These are phyloP conservation scores for Kappamyces sp. DNA, from an alignment of 192 early-diverging fungal species.

Conservation along the genomic window DNA sequence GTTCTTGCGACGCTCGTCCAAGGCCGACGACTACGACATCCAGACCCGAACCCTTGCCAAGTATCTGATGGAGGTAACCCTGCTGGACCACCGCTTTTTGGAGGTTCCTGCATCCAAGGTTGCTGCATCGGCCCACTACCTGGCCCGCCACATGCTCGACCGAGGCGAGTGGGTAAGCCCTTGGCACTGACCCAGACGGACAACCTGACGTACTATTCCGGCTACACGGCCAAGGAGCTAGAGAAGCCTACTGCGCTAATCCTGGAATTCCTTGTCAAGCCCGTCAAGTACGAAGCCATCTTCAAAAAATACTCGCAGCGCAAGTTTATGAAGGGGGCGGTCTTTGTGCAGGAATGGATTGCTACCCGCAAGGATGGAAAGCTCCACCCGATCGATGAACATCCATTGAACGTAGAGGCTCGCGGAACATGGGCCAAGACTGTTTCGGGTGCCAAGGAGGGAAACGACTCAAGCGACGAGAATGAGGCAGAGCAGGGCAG, in stretches of 20 bases:
- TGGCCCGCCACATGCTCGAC: conserved; percentile 77
- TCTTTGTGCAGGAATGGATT: conserved; percentile 81
- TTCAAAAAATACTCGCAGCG: conserved; percentile 80
- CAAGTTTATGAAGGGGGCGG: conserved; percentile 73
- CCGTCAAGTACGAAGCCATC: conserved; percentile 56
- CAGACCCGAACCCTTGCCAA: conserved; percentile 90
- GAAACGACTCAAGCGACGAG: no score
- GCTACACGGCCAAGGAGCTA: conserved; percentile 69
- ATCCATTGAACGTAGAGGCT: conserved; percentile 15
- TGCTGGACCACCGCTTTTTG: conserved; percentile 80
- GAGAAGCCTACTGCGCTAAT: conserved; percentile 51
- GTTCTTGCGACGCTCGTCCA: conserved; percentile 83
- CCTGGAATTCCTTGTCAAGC: conserved; percentile 59
- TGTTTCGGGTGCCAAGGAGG: no score
- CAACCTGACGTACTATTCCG: conserved; percentile 72
- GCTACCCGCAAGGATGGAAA: conserved; percentile 26
- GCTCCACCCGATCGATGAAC: conserved; percentile 11
- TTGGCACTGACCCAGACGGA: conserved; percentile 36
- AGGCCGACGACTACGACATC: conserved; percentile 84
- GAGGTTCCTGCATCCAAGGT: conserved; percentile 60
- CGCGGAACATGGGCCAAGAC: neutral
- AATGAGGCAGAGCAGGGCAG: no score
- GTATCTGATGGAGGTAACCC: conserved; percentile 91
- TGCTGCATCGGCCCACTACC: conserved; percentile 72
- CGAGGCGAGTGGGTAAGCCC: conserved; percentile 64